A percentile compares a stretch with the other conserved stretches of the same genome.
phyloP scores from a whole-genome alignment of 495 filamentous ascomycete genomes.

The Aspergillus coremiiformis region DNA sequence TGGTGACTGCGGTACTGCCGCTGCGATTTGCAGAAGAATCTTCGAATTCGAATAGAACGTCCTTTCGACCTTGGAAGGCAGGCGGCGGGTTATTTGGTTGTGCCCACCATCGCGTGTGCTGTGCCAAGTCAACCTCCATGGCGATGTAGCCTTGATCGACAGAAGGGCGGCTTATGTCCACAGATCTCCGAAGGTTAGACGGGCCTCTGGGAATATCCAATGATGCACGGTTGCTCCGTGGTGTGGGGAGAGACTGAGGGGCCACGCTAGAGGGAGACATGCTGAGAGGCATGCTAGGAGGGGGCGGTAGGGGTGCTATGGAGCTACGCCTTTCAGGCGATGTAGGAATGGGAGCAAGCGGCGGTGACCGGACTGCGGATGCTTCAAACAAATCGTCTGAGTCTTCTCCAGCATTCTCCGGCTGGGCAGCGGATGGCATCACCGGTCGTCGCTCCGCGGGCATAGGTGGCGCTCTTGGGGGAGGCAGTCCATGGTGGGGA shows the following conservation, averaged over 20 bases:
- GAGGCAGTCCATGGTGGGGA: slow-evolving; percentile 34
- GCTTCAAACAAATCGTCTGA: slow-evolving; percentile 48
- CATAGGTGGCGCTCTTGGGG: slow-evolving; percentile 24
- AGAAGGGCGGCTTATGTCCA: slow-evolving; percentile 59
- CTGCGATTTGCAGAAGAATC: slow-evolving; percentile 65
- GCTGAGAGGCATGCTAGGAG: slow-evolving; percentile 20
- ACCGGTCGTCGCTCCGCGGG: slow-evolving; percentile 11
- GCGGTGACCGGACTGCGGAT: slow-evolving; percentile 42
- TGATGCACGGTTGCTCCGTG: slow-evolving; percentile 52
- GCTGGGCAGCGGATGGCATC: slow-evolving; percentile 18
- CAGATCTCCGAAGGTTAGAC: slow-evolving; percentile 54
- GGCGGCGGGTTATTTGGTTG: slow-evolving; percentile 66
- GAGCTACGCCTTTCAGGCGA: slow-evolving; percentile 29
- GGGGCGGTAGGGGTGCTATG: slow-evolving; percentile 25
- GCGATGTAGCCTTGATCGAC: slow-evolving; percentile 78
- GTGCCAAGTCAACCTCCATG: slow-evolving; percentile 72
- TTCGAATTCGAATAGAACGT: slow-evolving; percentile 76
- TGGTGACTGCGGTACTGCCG: slow-evolving; percentile 61
- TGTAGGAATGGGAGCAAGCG: slow-evolving; percentile 37
- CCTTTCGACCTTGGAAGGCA: slow-evolving; percentile 70
- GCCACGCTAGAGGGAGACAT: slow-evolving; percentile 33
- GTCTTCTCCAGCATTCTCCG: slow-evolving; percentile 28
- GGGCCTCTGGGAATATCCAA: slow-evolving; percentile 54
- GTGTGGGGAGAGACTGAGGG: slow-evolving; percentile 32
- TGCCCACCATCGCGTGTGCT: slow-evolving; percentile 74